Evolutionary conservation across 2,329 filamentous ascomycete species (phyloP).

Genomic region (Cercospora sp.): DNA sequence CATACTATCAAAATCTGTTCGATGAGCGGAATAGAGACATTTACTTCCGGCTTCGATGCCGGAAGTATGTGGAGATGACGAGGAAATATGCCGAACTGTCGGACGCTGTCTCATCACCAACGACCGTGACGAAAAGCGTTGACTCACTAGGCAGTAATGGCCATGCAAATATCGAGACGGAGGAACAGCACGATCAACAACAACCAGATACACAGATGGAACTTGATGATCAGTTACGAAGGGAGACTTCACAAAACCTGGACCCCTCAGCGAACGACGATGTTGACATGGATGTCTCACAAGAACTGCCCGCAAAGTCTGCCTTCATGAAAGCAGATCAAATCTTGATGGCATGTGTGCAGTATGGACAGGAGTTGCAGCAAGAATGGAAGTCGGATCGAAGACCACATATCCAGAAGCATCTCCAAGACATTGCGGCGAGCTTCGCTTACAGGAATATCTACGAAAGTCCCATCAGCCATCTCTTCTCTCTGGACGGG

Average conservation of each 20-base stretch:
- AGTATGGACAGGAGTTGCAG: constrained; percentile 77
- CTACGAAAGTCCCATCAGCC: constrained; percentile 71
- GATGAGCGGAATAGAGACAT: constrained; percentile 71
- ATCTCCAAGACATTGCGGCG: constrained; percentile 82
- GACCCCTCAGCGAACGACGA: constrained; percentile 34
- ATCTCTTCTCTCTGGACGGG: constrained; percentile 74
- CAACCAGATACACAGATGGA: constrained; percentile 56
- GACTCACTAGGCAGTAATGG: constrained; percentile 36
- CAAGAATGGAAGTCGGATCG: constrained; percentile 74
- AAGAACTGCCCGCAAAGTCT: constrained; percentile 34
- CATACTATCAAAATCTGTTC: constrained; percentile 78
- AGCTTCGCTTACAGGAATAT: constrained; percentile 85
- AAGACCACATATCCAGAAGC: constrained; percentile 68
- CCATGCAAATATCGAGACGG: constrained; percentile 21
- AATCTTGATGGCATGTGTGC: constrained; percentile 68
- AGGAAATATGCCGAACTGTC: constrained; percentile 68
- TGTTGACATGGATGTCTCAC: constrained; percentile 38
- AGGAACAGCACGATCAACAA: constrained; percentile 49
- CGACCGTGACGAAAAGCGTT: constrained; percentile 31
- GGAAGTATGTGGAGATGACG: constrained; percentile 96
- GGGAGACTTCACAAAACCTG: constrained; percentile 30
- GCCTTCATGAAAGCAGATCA: constrained; percentile 42
- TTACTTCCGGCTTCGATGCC: constrained; percentile 82
- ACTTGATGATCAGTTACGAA: constrained; percentile 54
- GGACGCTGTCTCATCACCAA: constrained; percentile 42